Percentiles rank a stretch among this genome's conserved stretches.
Conservation (phyloP, 768 basidiomycete genomes). For the Termitomyces heimii region DNA sequence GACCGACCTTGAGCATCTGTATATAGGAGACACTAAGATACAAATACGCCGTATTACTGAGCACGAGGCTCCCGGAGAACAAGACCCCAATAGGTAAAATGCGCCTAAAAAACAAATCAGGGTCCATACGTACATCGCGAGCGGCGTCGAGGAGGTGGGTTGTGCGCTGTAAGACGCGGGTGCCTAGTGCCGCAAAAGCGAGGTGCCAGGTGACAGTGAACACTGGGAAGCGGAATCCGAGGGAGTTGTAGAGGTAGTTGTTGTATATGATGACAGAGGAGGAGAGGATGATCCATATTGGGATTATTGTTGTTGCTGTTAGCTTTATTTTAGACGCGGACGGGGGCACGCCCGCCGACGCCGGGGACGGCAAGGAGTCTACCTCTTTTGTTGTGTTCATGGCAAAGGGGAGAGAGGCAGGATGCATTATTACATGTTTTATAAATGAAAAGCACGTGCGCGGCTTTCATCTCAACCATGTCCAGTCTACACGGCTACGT, state of each 20-base stretch:
- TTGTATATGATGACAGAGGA: slow-evolving; percentile 95
- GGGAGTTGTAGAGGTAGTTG: slow-evolving; percentile 81
- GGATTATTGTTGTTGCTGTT: slow-evolving; percentile 70
- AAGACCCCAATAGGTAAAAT: slow-evolving; percentile 93
- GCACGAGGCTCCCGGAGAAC: slow-evolving; percentile 86
- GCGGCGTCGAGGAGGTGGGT: slow-evolving; percentile 75
- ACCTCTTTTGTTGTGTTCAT: background rate
- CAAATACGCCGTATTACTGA: slow-evolving; percentile 91
- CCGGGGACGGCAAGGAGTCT: slow-evolving; percentile 15
- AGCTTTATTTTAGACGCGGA: slow-evolving; percentile 34
- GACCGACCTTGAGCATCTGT: slow-evolving; percentile 78
- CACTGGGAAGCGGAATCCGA: slow-evolving; percentile 85
- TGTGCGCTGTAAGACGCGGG: slow-evolving; percentile 76
- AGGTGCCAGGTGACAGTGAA: slow-evolving; percentile 92
- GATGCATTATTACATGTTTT: background rate
- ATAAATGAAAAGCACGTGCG: background rate
- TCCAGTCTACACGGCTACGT: slow-evolving; percentile 90
- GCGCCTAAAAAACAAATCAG: slow-evolving; percentile 71
- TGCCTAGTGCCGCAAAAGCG: slow-evolving; percentile 74
- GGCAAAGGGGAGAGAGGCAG: background rate
- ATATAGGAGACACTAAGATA: slow-evolving; percentile 92
- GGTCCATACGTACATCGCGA: slow-evolving; percentile 75
- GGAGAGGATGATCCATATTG: slow-evolving; percentile 88
- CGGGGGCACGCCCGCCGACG: too few relatives aligned
- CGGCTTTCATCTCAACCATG: slow-evolving; percentile 39